Evolutionary conservation across 164 flowering plant species (phyloP).

Genomic region (Vitis rotundifolia): DNA sequence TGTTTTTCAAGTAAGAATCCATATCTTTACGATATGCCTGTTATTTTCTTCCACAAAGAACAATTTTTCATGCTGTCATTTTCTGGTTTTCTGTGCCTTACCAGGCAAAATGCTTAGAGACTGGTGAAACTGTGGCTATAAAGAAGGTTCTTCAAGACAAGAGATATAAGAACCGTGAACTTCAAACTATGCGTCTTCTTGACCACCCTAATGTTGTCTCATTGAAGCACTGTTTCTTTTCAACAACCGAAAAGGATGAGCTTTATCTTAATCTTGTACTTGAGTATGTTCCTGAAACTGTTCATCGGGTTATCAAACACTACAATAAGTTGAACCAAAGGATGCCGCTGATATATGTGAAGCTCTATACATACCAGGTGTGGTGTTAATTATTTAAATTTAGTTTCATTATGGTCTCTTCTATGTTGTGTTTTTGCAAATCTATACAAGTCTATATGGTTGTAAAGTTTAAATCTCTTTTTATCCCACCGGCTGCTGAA

Average conservation of each 20-base stretch:
- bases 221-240: conserved; percentile 70
- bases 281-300: conserved; percentile 72
- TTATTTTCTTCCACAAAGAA: neutral
- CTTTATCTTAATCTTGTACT: conserved; percentile 64
- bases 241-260: conserved; percentile 68
- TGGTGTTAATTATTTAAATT: neutral
- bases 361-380: conserved; percentile 66
- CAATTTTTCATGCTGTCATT: neutral
- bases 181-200: conserved; percentile 69
- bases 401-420: neutral
- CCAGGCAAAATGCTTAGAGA: conserved; percentile 83
- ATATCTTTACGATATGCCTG: neutral
- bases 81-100: conserved; percentile 2
- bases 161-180: conserved; percentile 65
- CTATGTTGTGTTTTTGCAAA: neutral
- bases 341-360: conserved; percentile 63
- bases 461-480: neutral
- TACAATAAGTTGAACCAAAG: conserved; percentile 61
- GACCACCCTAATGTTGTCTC: conserved; percentile 70
- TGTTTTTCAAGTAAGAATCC: conserved; percentile 60
- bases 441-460: neutral
- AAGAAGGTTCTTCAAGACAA: conserved; percentile 72
- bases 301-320: conserved; percentile 64
- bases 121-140: conserved; percentile 65
- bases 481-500: neutral